A percentile compares a stretch with the other conserved stretches of the same genome.
Conservation (phyloP, 108 stramenopile species). For the Cyclotella baltica region DNA sequence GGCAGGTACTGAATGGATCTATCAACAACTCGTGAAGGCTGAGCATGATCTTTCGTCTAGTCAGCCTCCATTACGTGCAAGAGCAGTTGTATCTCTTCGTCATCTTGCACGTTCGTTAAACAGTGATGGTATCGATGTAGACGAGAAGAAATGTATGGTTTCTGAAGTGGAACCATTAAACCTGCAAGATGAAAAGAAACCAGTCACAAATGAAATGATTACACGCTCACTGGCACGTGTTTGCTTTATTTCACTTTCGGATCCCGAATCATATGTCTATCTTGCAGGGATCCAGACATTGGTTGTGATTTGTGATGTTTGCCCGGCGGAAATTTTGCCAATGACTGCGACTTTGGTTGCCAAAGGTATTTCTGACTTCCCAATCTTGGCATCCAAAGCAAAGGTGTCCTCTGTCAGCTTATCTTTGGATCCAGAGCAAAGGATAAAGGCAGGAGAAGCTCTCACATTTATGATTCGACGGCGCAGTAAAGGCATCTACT, state of each 20-base stretch:
- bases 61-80: slow-evolving; percentile 81
- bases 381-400: slow-evolving; percentile 13
- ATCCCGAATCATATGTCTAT: slow-evolving; percentile 89
- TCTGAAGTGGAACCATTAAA: slow-evolving; percentile 21
- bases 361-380: slow-evolving; percentile 30
- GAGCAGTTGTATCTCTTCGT: slow-evolving; percentile 76
- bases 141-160: slow-evolving; percentile 15
- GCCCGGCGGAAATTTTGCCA: slow-evolving; percentile 63
- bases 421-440: slow-evolving; percentile 59
- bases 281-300: slow-evolving; percentile 87
- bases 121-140: slow-evolving; percentile 2
- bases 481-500: slow-evolving; percentile 61
- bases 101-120: slow-evolving; percentile 64
- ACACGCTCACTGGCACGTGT: slow-evolving; percentile 45
- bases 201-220: slow-evolving; percentile 31
- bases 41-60: slow-evolving; percentile 69
- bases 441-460: slow-evolving; percentile 82
- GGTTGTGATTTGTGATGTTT: slow-evolving; percentile 70
- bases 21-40: slow-evolving; percentile 41
- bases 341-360: slow-evolving; percentile 54
- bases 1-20: slow-evolving; percentile 27
- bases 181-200: neutral
- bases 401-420: slow-evolving; percentile 12
- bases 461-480: slow-evolving; percentile 77
- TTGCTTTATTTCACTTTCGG: slow-evolving; percentile 65